phyloP scores from a whole-genome alignment of 2,329 filamentous ascomycete species.

The Colletotrichum sp. region DNA sequence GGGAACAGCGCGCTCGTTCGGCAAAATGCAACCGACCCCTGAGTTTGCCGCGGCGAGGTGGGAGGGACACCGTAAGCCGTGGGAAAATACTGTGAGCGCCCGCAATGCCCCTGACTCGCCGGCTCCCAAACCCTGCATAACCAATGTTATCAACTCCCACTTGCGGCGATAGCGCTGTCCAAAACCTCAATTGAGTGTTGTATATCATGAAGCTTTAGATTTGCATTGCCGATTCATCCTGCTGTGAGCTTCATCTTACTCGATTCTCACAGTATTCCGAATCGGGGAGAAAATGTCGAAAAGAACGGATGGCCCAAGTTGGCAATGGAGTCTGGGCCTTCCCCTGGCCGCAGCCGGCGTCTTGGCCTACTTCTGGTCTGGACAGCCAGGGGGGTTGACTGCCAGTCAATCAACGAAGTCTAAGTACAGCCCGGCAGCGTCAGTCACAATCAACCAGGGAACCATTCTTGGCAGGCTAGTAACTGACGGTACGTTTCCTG shows the following conservation, averaged over 20 bases:
- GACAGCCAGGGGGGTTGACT: neutral
- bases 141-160: neutral
- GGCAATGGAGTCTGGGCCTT: neutral
- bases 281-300: neutral
- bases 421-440: neutral
- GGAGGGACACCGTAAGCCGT: neutral
- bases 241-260: neutral
- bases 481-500: conserved; percentile 31
- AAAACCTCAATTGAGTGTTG: neutral
- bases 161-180: neutral
- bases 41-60: neutral
- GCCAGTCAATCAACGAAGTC: neutral
- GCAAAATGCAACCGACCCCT: neutral
- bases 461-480: conserved; percentile 34
- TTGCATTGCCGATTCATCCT: neutral
- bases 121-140: neutral
- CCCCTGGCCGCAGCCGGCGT: neutral
- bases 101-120: neutral
- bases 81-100: neutral
- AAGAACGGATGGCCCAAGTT: neutral
- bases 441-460: conserved; percentile 34
- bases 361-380: neutral
- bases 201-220: neutral
- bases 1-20: neutral
- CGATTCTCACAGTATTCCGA: neutral